These are phyloP conservation scores for Ogataea saltuana DNA, from an alignment of 805 yeast species.

Conservation along the genomic window DNA sequence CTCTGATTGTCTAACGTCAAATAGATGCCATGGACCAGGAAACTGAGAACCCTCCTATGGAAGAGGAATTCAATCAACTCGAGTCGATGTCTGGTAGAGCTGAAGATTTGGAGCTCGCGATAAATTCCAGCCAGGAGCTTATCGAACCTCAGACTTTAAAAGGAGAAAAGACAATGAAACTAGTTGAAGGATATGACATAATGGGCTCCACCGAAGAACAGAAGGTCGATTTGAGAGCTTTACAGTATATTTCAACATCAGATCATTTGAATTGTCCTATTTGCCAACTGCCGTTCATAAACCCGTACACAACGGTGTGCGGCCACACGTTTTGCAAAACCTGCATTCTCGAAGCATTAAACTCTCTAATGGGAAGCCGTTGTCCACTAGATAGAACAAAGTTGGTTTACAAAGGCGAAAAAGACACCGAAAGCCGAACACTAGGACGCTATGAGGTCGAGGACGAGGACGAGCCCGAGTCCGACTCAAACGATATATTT, in stretches of 20 bases:
- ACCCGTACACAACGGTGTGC: conserved; percentile 63
- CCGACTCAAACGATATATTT: conserved; percentile 32
- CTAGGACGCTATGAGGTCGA: conserved; percentile 10
- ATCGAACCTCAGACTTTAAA: no score
- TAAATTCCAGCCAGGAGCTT: no score
- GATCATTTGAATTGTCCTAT: conserved; percentile 54
- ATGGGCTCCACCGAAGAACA: conserved; percentile 8
- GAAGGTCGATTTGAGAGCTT: conserved; percentile 27
- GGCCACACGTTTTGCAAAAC: conserved; percentile 67
- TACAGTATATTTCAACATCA: conserved; percentile 27
- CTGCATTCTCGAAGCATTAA: conserved; percentile 51
- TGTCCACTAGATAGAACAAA: conserved; percentile 67
- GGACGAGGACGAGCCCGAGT: no score
- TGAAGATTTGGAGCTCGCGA: no score
- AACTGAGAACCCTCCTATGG: conserved; percentile 4
- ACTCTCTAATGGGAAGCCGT: conserved; percentile 36
- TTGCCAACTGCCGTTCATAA: conserved; percentile 64
- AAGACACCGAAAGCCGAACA: conserved; percentile 7
- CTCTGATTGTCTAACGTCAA: background rate
- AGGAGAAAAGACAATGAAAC: conserved; percentile 1
- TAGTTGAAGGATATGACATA: conserved; percentile 17
- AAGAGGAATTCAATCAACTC: conserved; percentile 6
- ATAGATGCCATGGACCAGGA: conserved; percentile 7
- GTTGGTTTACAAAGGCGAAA: conserved; percentile 31
- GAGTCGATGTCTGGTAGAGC: conserved; percentile 1